Evolutionary conservation across 495 filamentous ascomycete species (phyloP).

Genomic region (Physcia stellaris): DNA sequence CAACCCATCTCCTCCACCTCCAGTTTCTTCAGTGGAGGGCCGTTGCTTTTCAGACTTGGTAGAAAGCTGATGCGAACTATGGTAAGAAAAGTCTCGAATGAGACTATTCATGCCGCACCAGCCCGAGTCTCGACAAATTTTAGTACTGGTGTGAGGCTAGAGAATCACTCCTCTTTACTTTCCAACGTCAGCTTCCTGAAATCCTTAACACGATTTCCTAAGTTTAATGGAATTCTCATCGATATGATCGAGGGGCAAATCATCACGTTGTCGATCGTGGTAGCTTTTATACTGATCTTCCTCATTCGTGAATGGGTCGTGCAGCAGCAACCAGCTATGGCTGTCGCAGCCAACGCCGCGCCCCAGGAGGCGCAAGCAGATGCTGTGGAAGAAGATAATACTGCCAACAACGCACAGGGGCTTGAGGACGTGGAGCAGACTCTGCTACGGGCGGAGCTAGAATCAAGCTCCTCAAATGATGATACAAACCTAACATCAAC

Average conservation of each 20-base stretch:
- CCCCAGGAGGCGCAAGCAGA: conserved; percentile 17
- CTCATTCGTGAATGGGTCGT: conserved; percentile 96
- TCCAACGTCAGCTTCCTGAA: conserved; percentile 61
- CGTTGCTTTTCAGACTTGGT: conserved; percentile 32
- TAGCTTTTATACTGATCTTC: conserved; percentile 88
- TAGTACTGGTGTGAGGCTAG: background rate
- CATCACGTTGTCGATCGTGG: conserved; percentile 79
- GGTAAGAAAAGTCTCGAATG: background rate
- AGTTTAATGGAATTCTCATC: conserved; percentile 68
- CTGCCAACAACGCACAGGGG: background rate
- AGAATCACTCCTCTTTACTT: conserved; percentile 36
- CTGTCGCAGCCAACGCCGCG: conserved; percentile 33
- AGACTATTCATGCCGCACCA: conserved; percentile 1
- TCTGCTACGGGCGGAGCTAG: background rate
- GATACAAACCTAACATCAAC: too few relatives aligned
- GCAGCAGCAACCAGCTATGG: conserved; percentile 77
- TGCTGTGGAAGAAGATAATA: conserved; percentile 1
- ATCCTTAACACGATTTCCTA: conserved; percentile 55
- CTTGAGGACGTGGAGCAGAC: background rate
- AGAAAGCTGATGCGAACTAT: conserved; percentile 21
- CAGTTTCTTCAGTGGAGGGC: conserved; percentile 32
- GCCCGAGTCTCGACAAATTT: conserved; percentile 4
- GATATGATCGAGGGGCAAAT: conserved; percentile 83
- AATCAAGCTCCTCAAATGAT: background rate
- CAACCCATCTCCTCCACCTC: conserved; percentile 29